A percentile compares a stretch with the other conserved stretches of the same genome.
Evolutionary conservation across 371 early-diverging fungal genomes (phyloP).

Genomic region (Lichtheimia ornata): DNA sequence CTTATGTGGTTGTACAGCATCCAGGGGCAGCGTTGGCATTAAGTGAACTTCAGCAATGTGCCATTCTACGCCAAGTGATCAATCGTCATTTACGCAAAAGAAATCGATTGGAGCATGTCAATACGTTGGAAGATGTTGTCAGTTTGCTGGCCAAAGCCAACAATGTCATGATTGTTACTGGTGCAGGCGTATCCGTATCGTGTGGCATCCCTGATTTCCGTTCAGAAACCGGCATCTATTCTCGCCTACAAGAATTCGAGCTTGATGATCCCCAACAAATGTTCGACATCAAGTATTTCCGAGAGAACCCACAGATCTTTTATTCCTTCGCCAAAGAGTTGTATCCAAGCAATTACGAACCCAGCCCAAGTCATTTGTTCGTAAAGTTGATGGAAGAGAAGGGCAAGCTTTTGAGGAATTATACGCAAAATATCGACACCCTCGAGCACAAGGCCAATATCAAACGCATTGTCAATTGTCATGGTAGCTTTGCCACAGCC

Average conservation of each 20-base stretch:
- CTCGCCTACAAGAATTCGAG: constrained; percentile 73
- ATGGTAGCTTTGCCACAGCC: constrained; percentile 92
- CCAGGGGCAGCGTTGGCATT: constrained; percentile 37
- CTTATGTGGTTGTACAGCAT: constrained; percentile 23
- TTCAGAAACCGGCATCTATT: constrained; percentile 95
- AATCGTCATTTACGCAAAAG: constrained; percentile 60
- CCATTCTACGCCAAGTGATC: constrained; percentile 53
- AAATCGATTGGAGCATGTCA: constrained; percentile 56
- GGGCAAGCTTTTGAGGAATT: constrained; percentile 87
- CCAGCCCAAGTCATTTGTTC: constrained; percentile 93
- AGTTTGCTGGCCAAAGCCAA: constrained; percentile 62
- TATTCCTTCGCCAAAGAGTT: constrained; percentile 93
- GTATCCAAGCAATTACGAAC: constrained; percentile 87
- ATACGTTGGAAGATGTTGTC: constrained; percentile 76
- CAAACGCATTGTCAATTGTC: constrained; percentile 82
- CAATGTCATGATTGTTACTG: constrained; percentile 90
- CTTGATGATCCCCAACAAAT: constrained; percentile 85
- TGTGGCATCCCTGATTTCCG: constrained; percentile 99
- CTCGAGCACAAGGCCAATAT: constrained; percentile 94
- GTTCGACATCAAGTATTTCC: constrained; percentile 92
- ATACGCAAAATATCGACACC: constrained; percentile 99
- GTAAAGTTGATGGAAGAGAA: constrained; percentile 84
- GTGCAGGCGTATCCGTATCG: constrained; percentile 92
- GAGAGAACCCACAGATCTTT: constrained; percentile 82
- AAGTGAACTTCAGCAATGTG: constrained; percentile 46